phyloP scores from a whole-genome alignment of 495 filamentous ascomycete genomes.

The Tuber indicum region DNA sequence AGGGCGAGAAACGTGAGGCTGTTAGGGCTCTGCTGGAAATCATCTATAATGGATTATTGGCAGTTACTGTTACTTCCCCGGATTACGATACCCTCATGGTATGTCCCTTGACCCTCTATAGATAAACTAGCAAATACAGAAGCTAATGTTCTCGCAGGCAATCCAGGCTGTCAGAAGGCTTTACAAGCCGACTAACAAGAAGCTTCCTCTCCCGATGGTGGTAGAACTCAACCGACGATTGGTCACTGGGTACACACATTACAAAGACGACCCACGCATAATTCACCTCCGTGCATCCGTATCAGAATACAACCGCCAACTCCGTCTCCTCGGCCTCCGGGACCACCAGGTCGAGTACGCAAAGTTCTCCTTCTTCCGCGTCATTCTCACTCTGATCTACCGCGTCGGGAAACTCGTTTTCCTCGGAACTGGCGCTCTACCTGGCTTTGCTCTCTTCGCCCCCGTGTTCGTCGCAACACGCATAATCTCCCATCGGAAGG shows the following conservation, averaged over 20 bases:
- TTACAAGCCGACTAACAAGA: constrained; percentile 91
- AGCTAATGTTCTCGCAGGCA: constrained; percentile 49
- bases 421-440: constrained; percentile 73
- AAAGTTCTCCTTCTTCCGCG: constrained; percentile 66
- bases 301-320: constrained; percentile 77
- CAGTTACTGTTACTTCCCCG: constrained; percentile 87
- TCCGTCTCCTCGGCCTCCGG: constrained; percentile 74
- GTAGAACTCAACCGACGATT: constrained; percentile 94
- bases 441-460: constrained; percentile 78
- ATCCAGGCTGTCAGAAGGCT: constrained; percentile 91
- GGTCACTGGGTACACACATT: constrained; percentile 83
- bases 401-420: constrained; percentile 67
- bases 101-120: constrained; percentile 25
- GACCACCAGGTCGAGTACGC: constrained; percentile 96
- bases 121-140: neutral
- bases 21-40: constrained; percentile 74
- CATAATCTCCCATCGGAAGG: constrained; percentile 82
- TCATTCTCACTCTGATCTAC: constrained; percentile 72
- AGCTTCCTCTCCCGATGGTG: constrained; percentile 85
- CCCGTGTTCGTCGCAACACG: constrained; percentile 90
- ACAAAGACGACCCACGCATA: constrained; percentile 86
- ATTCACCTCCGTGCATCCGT: constrained; percentile 71
- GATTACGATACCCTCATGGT: constrained; percentile 98
- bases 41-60: constrained; percentile 73
- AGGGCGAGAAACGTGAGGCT: constrained; percentile 73